These are phyloP conservation scores for Vaccinium corymbosum DNA, from an alignment of 148 eudicot species.

Conservation along the genomic window DNA sequence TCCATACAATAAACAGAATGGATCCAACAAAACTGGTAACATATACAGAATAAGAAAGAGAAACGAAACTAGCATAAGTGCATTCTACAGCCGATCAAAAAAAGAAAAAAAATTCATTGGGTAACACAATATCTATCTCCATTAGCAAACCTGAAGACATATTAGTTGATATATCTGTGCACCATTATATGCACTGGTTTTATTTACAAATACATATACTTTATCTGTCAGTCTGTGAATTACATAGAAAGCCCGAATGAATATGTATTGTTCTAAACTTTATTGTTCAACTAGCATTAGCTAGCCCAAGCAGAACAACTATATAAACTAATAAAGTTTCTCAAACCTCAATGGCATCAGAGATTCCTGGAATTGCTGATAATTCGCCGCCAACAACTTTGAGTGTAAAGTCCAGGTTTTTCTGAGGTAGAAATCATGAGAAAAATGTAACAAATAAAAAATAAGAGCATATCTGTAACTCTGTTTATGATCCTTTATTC, in stretches of 20 bases:
- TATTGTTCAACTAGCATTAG: neutral
- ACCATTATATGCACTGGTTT: neutral
- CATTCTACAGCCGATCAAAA: neutral
- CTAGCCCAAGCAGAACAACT: neutral
- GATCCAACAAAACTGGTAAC: no score
- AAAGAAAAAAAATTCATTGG: neutral
- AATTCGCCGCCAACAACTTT: constrained; percentile 85
- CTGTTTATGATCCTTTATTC: neutral
- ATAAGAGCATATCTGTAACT: neutral
- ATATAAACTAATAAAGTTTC: neutral
- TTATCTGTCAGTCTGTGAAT: no score
- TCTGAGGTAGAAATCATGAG: constrained; percentile 33
- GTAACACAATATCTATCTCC: neutral
- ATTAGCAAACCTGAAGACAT: neutral
- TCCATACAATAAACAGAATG: neutral
- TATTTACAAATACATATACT: no score
- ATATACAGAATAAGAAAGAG: neutral
- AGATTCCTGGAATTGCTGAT: constrained; percentile 76
- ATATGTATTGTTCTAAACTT: neutral
- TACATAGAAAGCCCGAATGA: neutral
- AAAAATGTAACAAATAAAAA: neutral
- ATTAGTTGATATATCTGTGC: neutral
- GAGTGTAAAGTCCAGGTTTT: constrained; percentile 67
- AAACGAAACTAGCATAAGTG: neutral
- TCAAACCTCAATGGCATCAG: constrained; percentile 74